Conservation (phyloP, 208 protist species). For the Acanthamoeba healyi region DNA sequence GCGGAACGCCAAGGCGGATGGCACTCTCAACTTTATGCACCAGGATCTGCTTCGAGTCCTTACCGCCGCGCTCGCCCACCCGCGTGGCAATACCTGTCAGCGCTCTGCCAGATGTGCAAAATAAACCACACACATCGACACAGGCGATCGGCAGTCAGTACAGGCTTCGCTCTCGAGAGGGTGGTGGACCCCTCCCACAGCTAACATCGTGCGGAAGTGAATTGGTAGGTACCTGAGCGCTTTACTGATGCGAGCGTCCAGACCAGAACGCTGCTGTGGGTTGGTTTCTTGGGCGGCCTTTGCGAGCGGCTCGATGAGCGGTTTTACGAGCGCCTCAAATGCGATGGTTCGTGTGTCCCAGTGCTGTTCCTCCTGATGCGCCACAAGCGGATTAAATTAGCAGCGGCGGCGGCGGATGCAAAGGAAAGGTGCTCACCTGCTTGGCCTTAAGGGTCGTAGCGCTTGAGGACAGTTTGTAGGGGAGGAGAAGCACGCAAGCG, state of each 20-base stretch:
- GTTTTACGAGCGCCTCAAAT: neutral
- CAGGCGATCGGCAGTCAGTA: neutral
- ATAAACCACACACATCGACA: neutral
- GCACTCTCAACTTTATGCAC: neutral
- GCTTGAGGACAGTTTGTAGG: neutral
- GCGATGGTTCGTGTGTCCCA: neutral
- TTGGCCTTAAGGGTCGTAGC: neutral
- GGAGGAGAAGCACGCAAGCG: neutral
- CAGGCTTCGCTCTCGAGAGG: too few relatives aligned
- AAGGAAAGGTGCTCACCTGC: neutral
- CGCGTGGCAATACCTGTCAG: neutral
- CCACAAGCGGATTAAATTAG: too few relatives aligned
- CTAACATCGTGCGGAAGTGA: too few relatives aligned
- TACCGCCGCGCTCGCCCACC: neutral
- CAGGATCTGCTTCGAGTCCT: slow-evolving; percentile 26
- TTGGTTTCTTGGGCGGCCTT: neutral
- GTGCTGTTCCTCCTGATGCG: neutral
- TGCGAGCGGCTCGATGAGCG: neutral
- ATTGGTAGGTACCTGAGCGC: too few relatives aligned
- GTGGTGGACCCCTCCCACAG: too few relatives aligned
- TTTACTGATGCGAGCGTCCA: neutral
- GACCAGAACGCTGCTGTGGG: neutral
- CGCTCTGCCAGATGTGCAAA: neutral
- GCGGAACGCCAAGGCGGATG: neutral
- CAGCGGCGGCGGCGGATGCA: neutral